Evolutionary conservation across 2,329 filamentous ascomycete species (phyloP).

Genomic region (Sclerotinia minor): DNA sequence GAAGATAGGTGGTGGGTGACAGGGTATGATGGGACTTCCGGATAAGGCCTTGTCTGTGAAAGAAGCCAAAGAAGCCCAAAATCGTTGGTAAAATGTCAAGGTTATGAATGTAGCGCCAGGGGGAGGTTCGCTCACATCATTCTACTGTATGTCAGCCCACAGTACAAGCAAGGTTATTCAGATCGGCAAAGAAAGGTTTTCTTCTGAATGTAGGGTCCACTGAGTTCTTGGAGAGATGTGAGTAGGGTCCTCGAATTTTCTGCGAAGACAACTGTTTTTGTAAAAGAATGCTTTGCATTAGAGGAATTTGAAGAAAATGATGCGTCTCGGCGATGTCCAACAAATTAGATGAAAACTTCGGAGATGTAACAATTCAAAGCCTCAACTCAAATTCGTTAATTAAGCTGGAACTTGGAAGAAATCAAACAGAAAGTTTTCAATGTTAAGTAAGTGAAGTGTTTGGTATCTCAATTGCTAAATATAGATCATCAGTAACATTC

Average conservation of each 20-base stretch:
- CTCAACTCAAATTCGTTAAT: conserved; percentile 4
- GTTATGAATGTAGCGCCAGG: background rate
- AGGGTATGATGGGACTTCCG: background rate
- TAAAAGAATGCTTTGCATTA: background rate
- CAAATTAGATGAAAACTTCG: conserved; percentile 11
- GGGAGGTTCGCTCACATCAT: conserved; percentile 18
- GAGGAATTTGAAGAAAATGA: background rate
- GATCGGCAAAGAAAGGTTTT: background rate
- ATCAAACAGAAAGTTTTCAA: background rate
- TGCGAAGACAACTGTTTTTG: conserved; percentile 8
- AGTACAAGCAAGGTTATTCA: conserved; percentile 1
- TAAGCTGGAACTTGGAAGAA: background rate
- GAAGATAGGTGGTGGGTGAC: background rate
- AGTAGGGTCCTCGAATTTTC: conserved; percentile 7
- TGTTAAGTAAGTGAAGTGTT: background rate
- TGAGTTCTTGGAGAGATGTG: conserved; percentile 13
- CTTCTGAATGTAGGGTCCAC: conserved; percentile 13
- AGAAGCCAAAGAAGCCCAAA: no score
- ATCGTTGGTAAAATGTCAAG: background rate
- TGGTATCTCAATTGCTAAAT: conserved; percentile 10
- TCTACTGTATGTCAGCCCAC: conserved; percentile 8
- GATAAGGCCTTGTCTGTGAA: conserved; percentile 9
- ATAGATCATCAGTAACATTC: conserved; percentile 11
- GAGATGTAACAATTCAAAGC: conserved; percentile 21
- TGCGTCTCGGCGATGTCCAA: conserved; percentile 16